Percentiles rank a stretch among this genome's conserved stretches.
Conservation (phyloP, 2,329 filamentous ascomycete genomes). For the Hypoxylon sp. region DNA sequence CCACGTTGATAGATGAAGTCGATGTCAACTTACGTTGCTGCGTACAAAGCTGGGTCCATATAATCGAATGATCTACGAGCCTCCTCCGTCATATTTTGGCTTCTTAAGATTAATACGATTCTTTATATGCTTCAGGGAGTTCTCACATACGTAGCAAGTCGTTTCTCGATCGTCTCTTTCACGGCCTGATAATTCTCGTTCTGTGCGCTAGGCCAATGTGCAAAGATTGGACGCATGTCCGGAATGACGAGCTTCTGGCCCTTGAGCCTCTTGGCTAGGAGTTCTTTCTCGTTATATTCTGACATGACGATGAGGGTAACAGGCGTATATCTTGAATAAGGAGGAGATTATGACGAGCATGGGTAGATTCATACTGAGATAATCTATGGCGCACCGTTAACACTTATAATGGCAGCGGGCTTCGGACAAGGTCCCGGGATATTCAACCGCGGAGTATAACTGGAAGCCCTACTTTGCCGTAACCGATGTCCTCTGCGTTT, state of each 20-base stretch:
- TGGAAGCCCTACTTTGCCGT: background rate
- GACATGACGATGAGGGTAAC: conserved; percentile 33
- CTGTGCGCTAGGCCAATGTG: conserved; percentile 47
- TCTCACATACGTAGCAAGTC: conserved; percentile 42
- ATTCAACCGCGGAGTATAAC: background rate
- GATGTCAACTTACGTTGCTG: conserved; percentile 45
- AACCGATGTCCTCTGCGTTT: background rate
- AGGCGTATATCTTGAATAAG: background rate
- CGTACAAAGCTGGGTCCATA: conserved; percentile 47
- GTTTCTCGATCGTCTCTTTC: conserved; percentile 42
- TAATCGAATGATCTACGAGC: conserved; percentile 40
- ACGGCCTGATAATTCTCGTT: conserved; percentile 45
- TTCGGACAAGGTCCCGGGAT: background rate
- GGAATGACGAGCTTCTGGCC: conserved; percentile 50
- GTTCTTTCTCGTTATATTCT: conserved; percentile 41
- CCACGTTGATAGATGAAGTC: background rate
- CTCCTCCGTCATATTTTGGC: conserved; percentile 34
- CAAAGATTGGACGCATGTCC: conserved; percentile 48
- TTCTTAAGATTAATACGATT: conserved; percentile 23
- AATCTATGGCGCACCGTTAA: background rate
- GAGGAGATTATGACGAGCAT: background rate
- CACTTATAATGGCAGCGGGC: background rate
- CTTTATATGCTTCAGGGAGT: background rate
- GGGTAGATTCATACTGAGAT: background rate
- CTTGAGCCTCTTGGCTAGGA: conserved; percentile 46